Percentiles rank a stretch among this genome's conserved stretches.
Conservation (phyloP, 371 early-diverging fungal genomes). For the Blastocladiella emersonii region DNA sequence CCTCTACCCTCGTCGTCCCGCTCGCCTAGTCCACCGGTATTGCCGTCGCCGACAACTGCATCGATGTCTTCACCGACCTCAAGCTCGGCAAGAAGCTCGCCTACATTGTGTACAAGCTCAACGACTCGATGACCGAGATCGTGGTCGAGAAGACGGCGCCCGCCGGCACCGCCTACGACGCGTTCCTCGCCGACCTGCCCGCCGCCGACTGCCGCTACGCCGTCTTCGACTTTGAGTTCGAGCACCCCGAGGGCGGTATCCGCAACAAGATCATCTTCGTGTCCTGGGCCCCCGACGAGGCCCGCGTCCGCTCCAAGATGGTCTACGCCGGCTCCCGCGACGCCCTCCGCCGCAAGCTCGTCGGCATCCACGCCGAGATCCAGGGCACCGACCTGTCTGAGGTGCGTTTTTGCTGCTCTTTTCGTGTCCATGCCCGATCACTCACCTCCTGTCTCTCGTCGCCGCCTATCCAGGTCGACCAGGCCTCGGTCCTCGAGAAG, state of each 20-base stretch:
- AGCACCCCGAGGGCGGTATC: constrained; percentile 43
- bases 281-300: constrained; percentile 57
- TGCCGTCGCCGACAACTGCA: constrained; percentile 42
- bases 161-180: constrained; percentile 36
- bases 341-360: constrained; percentile 55
- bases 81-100: constrained; percentile 57
- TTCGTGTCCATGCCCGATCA: no score
- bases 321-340: constrained; percentile 80
- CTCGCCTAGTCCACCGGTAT: constrained; percentile 64
- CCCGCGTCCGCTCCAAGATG: constrained; percentile 76
- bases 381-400: constrained; percentile 75
- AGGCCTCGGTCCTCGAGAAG: no score
- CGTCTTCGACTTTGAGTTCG: constrained; percentile 69
- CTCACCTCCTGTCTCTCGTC: no score
- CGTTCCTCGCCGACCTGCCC: constrained; percentile 50
- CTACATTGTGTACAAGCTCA: constrained; percentile 66
- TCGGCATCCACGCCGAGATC: constrained; percentile 61
- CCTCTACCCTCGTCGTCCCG: no score
- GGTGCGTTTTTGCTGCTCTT: no score
- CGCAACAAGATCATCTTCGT: constrained; percentile 61
- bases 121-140: constrained; percentile 40
- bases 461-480: no score
- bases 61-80: constrained; percentile 45
- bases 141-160: constrained; percentile 48
- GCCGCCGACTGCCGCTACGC: constrained; percentile 60